Base-by-base conservation (phyloP, 495 filamentous ascomycete species). In the Penicillium roqueforti region DNA sequence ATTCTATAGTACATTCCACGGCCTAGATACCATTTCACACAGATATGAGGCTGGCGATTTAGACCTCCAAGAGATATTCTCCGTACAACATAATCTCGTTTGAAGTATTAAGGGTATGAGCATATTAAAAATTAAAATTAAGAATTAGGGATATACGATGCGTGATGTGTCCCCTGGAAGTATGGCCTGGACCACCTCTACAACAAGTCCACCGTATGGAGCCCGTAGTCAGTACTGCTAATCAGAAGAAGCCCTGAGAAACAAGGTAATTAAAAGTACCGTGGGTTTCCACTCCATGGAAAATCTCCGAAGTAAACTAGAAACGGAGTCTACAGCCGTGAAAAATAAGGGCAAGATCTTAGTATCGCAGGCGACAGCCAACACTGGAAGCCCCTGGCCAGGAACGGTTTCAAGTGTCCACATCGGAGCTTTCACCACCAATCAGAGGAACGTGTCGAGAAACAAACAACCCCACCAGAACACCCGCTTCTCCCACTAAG, bases 1-100 rank as follows among this genome's bases (percentile, higher is more conserved):
- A 60, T 64, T 57, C 57, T 25, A 23, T 28, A 8, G 13, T 38
- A 62, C 64, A 67, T 67, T 67, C 64, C 64, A 58, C 60, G 32
- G 2, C 32, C 32, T 36, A 16, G n/a, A 36, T 36, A 36, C 29
- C 29, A 32, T 13, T 32, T 26, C 25, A 6, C 32, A n/a, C 32
- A 3, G 14, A 36, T 36, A 16, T 16, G 49, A 56, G 60, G 57
- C 60, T 63, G 63, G 63, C 49, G 10, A 37, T 25, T 31, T 55
- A 34, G 49, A 28, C 45, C 6, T 11, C 16, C 45, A 19, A 32
- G 38, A 57, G 29, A 52, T 59, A 57, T 61, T 59, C 57, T 60
- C 57, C 60, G 57, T 34, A 7, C 46, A 26, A 16, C 42, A 26
- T 29, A 38, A 32, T 20, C 3, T 46, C 40, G 11, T 34, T 31